Evolutionary conservation across 2,329 filamentous ascomycete species (phyloP).

Genomic region (Colletotrichum somersetense): DNA sequence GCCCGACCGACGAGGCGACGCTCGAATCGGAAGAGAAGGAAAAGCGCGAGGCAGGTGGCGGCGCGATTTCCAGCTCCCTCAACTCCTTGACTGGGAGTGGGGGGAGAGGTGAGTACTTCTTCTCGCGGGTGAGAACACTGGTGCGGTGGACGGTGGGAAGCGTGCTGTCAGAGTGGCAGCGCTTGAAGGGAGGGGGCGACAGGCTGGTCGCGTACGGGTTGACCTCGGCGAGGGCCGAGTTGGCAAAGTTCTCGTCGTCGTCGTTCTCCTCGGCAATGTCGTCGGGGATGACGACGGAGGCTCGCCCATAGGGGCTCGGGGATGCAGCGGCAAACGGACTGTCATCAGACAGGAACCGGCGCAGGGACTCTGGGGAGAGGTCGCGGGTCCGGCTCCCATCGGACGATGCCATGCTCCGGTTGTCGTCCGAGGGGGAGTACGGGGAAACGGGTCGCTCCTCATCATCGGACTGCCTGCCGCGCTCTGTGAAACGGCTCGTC

Average conservation of each 20-base stretch:
- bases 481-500: constrained; percentile 51
- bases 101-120: constrained; percentile 36
- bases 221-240: constrained; percentile 60
- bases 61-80: constrained; percentile 15
- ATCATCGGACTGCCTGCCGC: constrained; percentile 50
- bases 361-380: constrained; percentile 68
- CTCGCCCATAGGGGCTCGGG: constrained; percentile 47
- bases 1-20: constrained; percentile 53
- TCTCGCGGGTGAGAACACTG: constrained; percentile 46
- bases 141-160: constrained; percentile 44
- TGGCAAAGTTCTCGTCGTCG: constrained; percentile 74
- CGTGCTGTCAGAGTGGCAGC: constrained; percentile 51
- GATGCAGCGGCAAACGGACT: constrained; percentile 44
- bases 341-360: constrained; percentile 65
- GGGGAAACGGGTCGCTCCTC: constrained; percentile 44
- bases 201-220: constrained; percentile 60
- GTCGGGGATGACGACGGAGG: constrained; percentile 52
- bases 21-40: constrained; percentile 50
- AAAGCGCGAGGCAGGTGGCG: constrained; percentile 46
- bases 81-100: constrained; percentile 21
- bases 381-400: constrained; percentile 62
- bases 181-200: constrained; percentile 66
- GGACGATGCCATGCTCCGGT: constrained; percentile 52
- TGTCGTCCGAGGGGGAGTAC: constrained; percentile 48
- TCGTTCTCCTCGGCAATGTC: constrained; percentile 52